Base-by-base conservation (phyloP, 495 filamentous ascomycete species). In the Xanthoparmelia taractica region DNA sequence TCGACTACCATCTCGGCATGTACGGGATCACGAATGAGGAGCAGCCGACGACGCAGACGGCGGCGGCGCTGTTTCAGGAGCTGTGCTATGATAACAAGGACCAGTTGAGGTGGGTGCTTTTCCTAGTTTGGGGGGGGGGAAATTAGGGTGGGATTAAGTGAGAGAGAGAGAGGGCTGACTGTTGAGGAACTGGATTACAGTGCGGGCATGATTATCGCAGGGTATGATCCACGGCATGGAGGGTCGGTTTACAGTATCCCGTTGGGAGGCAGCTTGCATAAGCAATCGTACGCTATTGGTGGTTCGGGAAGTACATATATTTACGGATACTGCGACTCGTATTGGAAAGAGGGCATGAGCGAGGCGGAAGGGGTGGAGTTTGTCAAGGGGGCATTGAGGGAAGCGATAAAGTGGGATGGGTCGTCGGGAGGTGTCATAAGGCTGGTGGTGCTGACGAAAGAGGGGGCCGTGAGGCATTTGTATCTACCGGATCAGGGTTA, bases 321-420 rank as follows among this genome's bases (percentile, higher is more conserved):
- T 76, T 97, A 96, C 79, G 94, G 94, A 67, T 97, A 92, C 79
- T 97, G 94, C 73, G 92, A 98, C 74, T 86, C 92, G 58, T 83
- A 98, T 81, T 98, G 94, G 94, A 86, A 83, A 71, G 95, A 97
- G 73, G 84, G 85, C 68, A 97, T 98, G 92, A 88, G 87, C 31
- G 93, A 98, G 81, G 80, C 83, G 48, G 91, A 96, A 64, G 95
- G 94, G n/a, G 82, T 98, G 62, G 75, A 85, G 34, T 98, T 97
- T 67, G 95, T 98, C 68, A 96, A 95, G 74, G 87, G 84, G 47
- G 84, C 94, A 15, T 76, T 98, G 73, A 80, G 84, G 70, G 92
- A 98, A 78, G 94, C 94, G 18, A 96, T 98, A 80, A 96, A 96
- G 77, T 97, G 94, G 94, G 94, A 98, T 74, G 93, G 94, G 50